Conservation (phyloP, 1,284 basidiomycete genomes). For the Gomphus sp. region DNA sequence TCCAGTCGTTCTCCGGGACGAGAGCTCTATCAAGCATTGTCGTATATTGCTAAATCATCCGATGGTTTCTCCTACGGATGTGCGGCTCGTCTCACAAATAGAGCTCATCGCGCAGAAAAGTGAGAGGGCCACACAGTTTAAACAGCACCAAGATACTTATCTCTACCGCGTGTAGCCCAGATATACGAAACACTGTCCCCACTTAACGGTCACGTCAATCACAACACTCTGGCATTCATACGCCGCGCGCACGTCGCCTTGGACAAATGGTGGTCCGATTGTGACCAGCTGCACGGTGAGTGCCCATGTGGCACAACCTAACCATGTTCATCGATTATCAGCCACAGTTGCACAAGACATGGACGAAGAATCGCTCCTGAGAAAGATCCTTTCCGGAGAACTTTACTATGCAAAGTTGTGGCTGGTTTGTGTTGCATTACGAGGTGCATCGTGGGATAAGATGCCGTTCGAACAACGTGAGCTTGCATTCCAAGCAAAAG, state of each 20-base stretch:
- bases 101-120: constrained; percentile 90
- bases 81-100: constrained; percentile 77
- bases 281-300: constrained; percentile 72
- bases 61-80: constrained; percentile 81
- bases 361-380: constrained; percentile 76
- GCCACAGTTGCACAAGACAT: constrained; percentile 52
- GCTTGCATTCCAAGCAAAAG: constrained; percentile 89
- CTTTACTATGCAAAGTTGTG: constrained; percentile 88
- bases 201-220: constrained; percentile 79
- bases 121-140: constrained; percentile 23
- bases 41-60: constrained; percentile 74
- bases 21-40: constrained; percentile 78
- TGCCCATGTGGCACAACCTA: not conserved
- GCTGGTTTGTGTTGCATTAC: constrained; percentile 85
- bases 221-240: constrained; percentile 74
- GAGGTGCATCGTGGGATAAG: constrained; percentile 89
- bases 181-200: constrained; percentile 85
- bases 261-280: constrained; percentile 85
- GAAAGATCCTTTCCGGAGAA: constrained; percentile 81
- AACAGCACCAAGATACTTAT: not conserved
- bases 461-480: constrained; percentile 91
- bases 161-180: constrained; percentile 45
- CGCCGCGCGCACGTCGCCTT: constrained; percentile 76
- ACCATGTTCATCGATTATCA: not conserved
- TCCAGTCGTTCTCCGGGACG: constrained; percentile 82